Conservation (phyloP, 1,284 basidiomycete genomes). For the Ceratobasidium sp. region DNA sequence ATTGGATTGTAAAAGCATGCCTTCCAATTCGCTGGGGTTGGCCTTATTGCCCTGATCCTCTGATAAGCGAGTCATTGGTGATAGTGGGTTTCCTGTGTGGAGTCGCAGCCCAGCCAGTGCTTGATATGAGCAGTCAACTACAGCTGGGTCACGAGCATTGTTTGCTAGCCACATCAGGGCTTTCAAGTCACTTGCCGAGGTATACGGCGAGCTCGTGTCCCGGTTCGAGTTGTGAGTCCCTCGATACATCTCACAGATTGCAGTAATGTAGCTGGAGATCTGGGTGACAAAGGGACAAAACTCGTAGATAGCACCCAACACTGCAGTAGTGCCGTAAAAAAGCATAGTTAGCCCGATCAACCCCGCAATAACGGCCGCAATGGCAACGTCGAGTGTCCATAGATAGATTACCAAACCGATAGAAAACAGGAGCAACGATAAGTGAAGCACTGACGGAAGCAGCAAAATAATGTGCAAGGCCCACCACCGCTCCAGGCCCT, state of each 20-base stretch:
- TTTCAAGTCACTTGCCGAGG: no score
- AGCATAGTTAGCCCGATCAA: neutral
- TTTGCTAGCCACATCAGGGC: no score
- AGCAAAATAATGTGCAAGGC: conserved; percentile 12
- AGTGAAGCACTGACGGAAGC: conserved; percentile 12
- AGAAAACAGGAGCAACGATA: conserved; percentile 19
- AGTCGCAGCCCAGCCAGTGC: no score
- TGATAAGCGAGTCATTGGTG: no score
- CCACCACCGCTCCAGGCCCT: conserved; percentile 27
- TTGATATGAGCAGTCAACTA: no score
- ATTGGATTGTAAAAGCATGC: no score
- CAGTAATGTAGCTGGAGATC: no score
- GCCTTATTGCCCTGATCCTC: no score
- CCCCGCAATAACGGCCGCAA: neutral
- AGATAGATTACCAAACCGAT: conserved; percentile 23
- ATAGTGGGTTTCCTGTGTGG: no score
- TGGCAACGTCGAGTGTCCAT: neutral
- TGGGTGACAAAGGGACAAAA: conserved; percentile 1
- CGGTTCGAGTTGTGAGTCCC: no score
- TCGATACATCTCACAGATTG: neutral
- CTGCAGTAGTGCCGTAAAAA: neutral
- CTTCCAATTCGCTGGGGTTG: no score
- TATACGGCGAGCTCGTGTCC: neutral
- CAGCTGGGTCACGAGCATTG: no score
- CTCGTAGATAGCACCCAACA: neutral